Percentiles rank a stretch among this genome's conserved stretches.
Conservation (phyloP, 371 early-diverging fungal genomes). For the Mucor saturninus region DNA sequence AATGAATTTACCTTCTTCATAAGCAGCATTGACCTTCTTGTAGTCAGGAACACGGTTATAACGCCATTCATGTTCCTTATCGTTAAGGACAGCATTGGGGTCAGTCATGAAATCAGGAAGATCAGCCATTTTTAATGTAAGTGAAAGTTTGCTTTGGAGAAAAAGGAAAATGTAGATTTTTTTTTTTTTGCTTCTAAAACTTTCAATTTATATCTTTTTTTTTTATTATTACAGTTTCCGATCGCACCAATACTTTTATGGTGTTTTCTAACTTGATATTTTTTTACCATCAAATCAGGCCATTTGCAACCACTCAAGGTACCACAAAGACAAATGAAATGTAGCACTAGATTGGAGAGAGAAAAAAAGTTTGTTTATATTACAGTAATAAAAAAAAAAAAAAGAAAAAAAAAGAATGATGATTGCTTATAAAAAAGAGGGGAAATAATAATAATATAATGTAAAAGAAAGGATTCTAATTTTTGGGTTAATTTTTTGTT, state of each 20-base stretch:
- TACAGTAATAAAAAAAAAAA: not conserved
- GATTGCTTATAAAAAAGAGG: not conserved
- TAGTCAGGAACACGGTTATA: conserved; percentile 56
- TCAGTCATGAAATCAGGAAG: conserved; percentile 61
- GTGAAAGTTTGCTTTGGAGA: not conserved
- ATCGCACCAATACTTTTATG: no score
- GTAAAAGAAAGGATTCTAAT: not conserved
- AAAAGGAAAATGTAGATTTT: not conserved
- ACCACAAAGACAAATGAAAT: no score
- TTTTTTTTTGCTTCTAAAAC: not conserved
- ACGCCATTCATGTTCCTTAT: conserved; percentile 54
- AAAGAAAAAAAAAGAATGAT: not conserved
- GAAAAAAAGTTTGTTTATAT: not conserved
- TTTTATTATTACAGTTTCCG: no score
- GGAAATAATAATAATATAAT: conserved; percentile 4
- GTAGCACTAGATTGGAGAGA: not conserved
- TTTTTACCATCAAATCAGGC: no score
- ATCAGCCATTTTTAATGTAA: conserved; percentile 25
- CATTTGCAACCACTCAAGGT: no score
- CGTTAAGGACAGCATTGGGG: conserved; percentile 58
- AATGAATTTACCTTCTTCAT: conserved; percentile 41
- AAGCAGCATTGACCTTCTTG: conserved; percentile 50
- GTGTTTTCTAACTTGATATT: no score
- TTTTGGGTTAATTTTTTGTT: not conserved
- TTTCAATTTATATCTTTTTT: not conserved